Base-by-base conservation (phyloP, 495 filamentous ascomycete species). In the Xylaria palmicola region DNA sequence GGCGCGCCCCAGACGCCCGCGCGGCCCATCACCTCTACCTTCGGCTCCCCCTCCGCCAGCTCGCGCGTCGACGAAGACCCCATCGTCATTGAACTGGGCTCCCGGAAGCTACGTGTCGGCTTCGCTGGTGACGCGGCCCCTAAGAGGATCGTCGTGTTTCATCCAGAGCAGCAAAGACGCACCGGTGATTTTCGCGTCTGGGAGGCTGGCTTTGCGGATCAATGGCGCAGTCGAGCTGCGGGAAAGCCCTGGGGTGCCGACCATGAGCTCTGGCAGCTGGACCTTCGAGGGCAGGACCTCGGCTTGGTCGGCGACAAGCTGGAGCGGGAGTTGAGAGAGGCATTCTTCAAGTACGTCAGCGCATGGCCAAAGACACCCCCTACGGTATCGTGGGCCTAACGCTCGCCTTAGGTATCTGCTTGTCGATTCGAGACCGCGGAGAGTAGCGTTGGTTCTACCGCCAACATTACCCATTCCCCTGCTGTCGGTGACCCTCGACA, bases 291-390 rank as follows among this genome's bases (percentile, higher is more conserved):
- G 2, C 63, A 90, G 3, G 89, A 97, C 69, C 65, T 96, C 22
- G 90, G 87, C 1, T 75, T 97, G 50, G 84, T 97, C 5, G 87
- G 88, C 55, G 93, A 98, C 73, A 93, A 91, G 74, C 81, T 98
- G 29, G 94, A 97, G 73, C 81, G 92, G 50, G 86, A 86, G 22
- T 74, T 97, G 66, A 84, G 93, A 56, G 88, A 92, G 60, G 89
- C 89, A n/a, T 92, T 91, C 69, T 90, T 87, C 60, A 92, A 91
- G 81, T 87, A 69, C 43, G 74, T 49, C 30, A 10, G 19, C 49
- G 32, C 30, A 9, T 10, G 56, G n/a, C 15, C n/a, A 19, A 43
- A 37, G 6, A 7, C 3, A 10, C 8, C 10, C n/a, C 22, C 34
- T 43, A 29, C 30, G 13, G 19, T n/a, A 47, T 62, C 62, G 6